phyloP scores from a whole-genome alignment of 2,329 filamentous ascomycete species.

The Claviceps pazoutovae region DNA sequence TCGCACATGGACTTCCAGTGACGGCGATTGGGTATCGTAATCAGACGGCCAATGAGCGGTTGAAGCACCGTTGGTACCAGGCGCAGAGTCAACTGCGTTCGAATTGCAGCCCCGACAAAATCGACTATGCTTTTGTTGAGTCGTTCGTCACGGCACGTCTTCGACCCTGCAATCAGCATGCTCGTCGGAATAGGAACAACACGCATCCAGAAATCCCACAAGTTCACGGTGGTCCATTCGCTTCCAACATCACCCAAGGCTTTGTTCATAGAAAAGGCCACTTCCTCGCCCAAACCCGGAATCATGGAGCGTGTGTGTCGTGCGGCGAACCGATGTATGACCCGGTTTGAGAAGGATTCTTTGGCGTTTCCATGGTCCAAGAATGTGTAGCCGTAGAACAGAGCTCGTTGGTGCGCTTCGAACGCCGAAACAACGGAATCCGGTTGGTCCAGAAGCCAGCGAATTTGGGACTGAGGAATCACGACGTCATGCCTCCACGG shows the following conservation, averaged over 20 bases:
- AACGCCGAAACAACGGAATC: constrained; percentile 27
- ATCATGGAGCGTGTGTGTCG: constrained; percentile 25
- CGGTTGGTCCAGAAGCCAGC: constrained; percentile 34
- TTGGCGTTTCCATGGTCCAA: constrained; percentile 20
- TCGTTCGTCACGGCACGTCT: constrained; percentile 25
- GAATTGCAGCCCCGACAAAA: constrained; percentile 36
- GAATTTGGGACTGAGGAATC: constrained; percentile 27
- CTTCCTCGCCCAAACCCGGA: constrained; percentile 27
- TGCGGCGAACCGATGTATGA: constrained; percentile 30
- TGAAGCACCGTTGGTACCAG: constrained; percentile 33
- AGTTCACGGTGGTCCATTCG: constrained; percentile 25
- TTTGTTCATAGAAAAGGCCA: constrained; percentile 21
- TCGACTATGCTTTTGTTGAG: constrained; percentile 32
- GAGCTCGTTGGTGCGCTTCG: constrained; percentile 25
- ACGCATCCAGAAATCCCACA: constrained; percentile 30
- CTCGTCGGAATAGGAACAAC: constrained; percentile 31
- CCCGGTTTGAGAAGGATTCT: constrained; percentile 25
- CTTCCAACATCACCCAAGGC: constrained; percentile 20
- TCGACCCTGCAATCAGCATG: constrained; percentile 26
- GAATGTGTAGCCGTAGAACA: constrained; percentile 29
- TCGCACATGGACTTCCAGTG: constrained; percentile 29
- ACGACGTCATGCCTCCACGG: constrained; percentile 29
- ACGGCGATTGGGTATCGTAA: constrained; percentile 30
- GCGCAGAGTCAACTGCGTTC: constrained; percentile 30
- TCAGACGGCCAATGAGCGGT: constrained; percentile 32